phyloP scores from a whole-genome alignment of 176 grass and related monocot genomes.

The Panicum miliaceum region DNA sequence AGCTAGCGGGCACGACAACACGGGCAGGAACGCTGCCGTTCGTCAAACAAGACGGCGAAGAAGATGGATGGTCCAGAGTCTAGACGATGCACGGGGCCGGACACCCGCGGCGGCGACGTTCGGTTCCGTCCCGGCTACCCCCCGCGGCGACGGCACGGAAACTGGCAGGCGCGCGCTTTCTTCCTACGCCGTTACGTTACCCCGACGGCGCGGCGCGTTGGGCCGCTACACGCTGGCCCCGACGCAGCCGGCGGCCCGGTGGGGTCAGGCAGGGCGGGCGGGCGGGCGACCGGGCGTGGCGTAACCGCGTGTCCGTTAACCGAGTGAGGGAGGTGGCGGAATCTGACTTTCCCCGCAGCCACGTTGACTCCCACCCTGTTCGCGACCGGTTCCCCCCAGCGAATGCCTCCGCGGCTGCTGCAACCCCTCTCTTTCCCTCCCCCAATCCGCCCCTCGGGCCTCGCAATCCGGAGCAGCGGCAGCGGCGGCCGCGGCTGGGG shows the following conservation, averaged over 20 bases:
- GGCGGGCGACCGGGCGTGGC: not conserved
- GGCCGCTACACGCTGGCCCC: not conserved
- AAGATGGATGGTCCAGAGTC: no score
- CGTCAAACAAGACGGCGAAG: no score
- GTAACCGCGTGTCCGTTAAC: conserved; percentile 14
- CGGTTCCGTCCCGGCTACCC: no score
- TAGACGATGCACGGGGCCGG: no score
- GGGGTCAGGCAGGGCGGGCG: no score
- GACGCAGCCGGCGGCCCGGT: no score
- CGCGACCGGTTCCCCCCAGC: not conserved
- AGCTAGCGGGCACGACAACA: no score
- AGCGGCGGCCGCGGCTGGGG: not conserved
- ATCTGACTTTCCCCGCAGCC: conserved; percentile 1
- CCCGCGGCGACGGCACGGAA: no score
- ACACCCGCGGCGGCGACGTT: no score
- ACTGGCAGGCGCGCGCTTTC: no score
- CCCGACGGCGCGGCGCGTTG: not conserved
- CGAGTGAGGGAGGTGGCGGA: not conserved
- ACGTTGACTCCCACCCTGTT: conserved; percentile 25
- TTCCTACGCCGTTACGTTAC: no score
- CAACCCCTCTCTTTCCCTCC: not conserved
- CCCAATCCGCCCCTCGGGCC: not conserved
- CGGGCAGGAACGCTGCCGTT: no score
- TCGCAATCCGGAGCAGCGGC: not conserved
- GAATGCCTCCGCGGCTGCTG: not conserved